These are phyloP conservation scores for Bruguiera parviflora DNA, from an alignment of 345 rosid genomes.

Conservation along the genomic window DNA sequence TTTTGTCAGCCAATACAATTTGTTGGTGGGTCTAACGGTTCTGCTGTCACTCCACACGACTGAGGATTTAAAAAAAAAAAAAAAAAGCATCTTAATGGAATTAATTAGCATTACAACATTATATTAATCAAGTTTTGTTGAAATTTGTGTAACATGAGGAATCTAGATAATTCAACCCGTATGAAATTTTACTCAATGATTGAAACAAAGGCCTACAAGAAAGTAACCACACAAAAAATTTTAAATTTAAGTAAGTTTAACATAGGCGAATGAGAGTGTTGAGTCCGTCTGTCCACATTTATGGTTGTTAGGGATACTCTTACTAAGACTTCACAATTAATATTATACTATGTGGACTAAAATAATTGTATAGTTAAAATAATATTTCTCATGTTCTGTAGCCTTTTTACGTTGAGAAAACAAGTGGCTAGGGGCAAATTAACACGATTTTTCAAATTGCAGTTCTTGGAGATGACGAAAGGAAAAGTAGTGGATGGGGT, in stretches of 20 bases:
- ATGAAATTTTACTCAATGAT: no score
- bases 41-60: not conserved
- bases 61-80: not conserved
- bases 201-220: no score
- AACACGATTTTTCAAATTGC: conserved; percentile 10
- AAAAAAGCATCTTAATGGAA: conserved; percentile 3
- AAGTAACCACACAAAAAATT: no score
- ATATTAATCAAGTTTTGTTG: not conserved
- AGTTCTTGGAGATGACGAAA: conserved; percentile 8
- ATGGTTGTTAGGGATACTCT: no score
- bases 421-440: conserved; percentile 1
- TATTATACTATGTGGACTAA: not conserved
- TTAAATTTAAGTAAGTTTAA: no score
- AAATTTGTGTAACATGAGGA: not conserved
- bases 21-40: no score
- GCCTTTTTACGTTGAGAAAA: not conserved
- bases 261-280: no score
- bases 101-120: not conserved
- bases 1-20: no score
- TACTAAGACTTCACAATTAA: no score
- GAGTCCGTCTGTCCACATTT: no score
- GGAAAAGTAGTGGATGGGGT: conserved; percentile 20
- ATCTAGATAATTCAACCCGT: not conserved
- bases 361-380: not conserved
- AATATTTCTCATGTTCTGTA: not conserved